These are phyloP conservation scores for Eucalyptus tenuipes DNA, from an alignment of 345 rosid genomes.

Conservation along the genomic window DNA sequence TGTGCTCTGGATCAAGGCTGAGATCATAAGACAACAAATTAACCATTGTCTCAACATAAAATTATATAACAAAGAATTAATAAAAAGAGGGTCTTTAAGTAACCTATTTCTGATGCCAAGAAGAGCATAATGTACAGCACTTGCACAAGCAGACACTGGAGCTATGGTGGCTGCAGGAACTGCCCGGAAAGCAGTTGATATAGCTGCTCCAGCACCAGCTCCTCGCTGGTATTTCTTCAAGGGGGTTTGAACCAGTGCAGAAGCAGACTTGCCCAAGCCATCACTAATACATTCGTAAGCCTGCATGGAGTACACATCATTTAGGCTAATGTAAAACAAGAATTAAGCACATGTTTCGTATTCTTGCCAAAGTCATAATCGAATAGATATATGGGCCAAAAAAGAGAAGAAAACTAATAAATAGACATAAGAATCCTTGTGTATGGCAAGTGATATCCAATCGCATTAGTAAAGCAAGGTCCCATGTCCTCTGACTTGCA, in stretches of 20 bases:
- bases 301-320: slow-evolving; percentile 23
- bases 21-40: background rate
- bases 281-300: slow-evolving; percentile 79
- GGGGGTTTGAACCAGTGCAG: slow-evolving; percentile 78
- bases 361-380: background rate
- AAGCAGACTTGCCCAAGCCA: slow-evolving; percentile 84
- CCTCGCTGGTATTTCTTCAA: slow-evolving; percentile 75
- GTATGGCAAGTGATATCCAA: background rate
- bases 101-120: slow-evolving; percentile 93
- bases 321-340: background rate
- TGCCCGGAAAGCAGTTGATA: slow-evolving; percentile 65
- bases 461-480: background rate
- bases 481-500: background rate
- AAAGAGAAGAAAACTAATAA: background rate
- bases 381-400: background rate
- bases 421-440: background rate
- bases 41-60: background rate
- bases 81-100: background rate
- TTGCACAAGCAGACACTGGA: slow-evolving; percentile 80
- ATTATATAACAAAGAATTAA: background rate
- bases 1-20: slow-evolving; percentile 97
- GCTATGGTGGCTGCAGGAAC: slow-evolving; percentile 95
- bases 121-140: slow-evolving; percentile 67
- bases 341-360: background rate
- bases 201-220: slow-evolving; percentile 71